Percentiles rank a stretch among this genome's conserved stretches.
Conservation (phyloP, 1,284 basidiomycete genomes). For the Xerocomus nothofagi region DNA sequence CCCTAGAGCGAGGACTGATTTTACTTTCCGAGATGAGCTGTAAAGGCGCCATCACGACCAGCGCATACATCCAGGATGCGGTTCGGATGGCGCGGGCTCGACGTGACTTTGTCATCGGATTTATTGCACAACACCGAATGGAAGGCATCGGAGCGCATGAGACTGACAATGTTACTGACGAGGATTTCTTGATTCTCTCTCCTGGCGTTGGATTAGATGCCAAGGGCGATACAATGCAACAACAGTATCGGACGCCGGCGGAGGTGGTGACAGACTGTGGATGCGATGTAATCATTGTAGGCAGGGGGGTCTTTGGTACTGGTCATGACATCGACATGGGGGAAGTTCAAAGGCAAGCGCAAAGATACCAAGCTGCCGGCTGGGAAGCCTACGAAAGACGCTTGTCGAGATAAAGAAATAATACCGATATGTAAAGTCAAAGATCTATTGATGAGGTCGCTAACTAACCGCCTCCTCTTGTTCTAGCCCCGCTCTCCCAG, state of each 20-base stretch:
- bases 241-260: conserved; percentile 93
- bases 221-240: conserved; percentile 88
- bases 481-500: conserved; percentile 36
- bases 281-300: conserved; percentile 99
- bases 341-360: conserved; percentile 69
- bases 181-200: conserved; percentile 91
- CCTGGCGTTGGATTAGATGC: conserved; percentile 90
- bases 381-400: conserved; percentile 81
- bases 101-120: conserved; percentile 90
- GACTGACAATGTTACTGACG: conserved; percentile 36
- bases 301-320: conserved; percentile 90
- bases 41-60: conserved; percentile 82
- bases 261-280: conserved; percentile 84
- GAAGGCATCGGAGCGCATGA: conserved; percentile 55
- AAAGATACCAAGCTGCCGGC: conserved; percentile 82
- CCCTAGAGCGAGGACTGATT: conserved; percentile 79
- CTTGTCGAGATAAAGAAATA: conserved; percentile 19
- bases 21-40: conserved; percentile 98
- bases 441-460: conserved; percentile 14
- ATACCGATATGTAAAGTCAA: no score
- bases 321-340: conserved; percentile 59
- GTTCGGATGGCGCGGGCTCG: conserved; percentile 84
- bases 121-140: conserved; percentile 89
- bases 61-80: conserved; percentile 82
- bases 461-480: conserved; percentile 34